Base-by-base conservation (phyloP, 148 eudicot species). In the Rheum nobile region DNA sequence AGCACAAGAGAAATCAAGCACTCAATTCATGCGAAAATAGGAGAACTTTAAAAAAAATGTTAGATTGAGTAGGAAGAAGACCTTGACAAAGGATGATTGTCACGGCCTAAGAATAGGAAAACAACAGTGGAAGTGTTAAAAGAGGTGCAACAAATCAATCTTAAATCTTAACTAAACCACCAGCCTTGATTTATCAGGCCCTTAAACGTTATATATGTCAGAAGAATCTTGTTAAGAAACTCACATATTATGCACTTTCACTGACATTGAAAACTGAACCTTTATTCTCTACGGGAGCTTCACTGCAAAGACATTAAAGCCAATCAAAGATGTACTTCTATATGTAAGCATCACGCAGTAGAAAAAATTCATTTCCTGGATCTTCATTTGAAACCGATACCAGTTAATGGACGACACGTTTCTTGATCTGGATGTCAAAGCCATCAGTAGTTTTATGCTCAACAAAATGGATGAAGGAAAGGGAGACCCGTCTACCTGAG, bases 401-500 rank as follows among this genome's bases (percentile, higher is more conserved):
- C 92, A 91, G 74, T 91, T 84, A 78, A 94, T 88, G 74, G 87
- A 79, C 75, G 89, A 89, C 61, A 80, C 74, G 14, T 65, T 71
- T 81, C 80, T 79, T 74, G 82, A 83, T 83, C 87, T 85, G 76
- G 96, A 91, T 78, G 98, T 91, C 83, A 91, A 83, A 83, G 84
- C 89, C 77, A 84, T 86, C 83, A 94, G 86, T 28, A 91, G 80
- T 75, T 91, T 87, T 80, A 87, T 91, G 74, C 98, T 85, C 72
- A 94, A 77, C 72, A 89, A 79, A 80, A 94, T 94, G 71, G 98
- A 89, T 72, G 92, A 87, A 46, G 98, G 98, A 82, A 94, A 91
- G 22, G 98, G 98, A 16, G 97, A 91, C 50, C 98, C 97, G 82
- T 94, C 98, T 48, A 88, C 89, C 71, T 91, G 98, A 44, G 97